Evolutionary conservation across 1,284 basidiomycete genomes (phyloP).

Genomic region (Veloboletus limbatus): DNA sequence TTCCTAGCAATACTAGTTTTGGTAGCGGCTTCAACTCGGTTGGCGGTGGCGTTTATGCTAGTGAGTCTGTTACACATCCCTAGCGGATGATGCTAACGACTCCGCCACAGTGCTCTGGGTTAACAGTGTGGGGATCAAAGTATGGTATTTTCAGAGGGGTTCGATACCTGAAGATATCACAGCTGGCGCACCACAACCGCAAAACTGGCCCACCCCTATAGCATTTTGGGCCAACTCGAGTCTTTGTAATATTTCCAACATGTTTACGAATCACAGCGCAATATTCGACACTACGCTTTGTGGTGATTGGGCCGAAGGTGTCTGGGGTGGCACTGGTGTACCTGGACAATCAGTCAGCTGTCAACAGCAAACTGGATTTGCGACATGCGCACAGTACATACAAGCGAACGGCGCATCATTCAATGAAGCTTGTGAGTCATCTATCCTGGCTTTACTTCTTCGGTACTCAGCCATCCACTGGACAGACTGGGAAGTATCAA

Average conservation of each 20-base stretch:
- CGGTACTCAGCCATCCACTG: conserved; percentile 7
- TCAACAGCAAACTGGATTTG: conserved; percentile 74
- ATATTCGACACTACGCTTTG: conserved; percentile 85
- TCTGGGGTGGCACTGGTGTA: conserved; percentile 68
- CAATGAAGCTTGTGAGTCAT: conserved; percentile 70
- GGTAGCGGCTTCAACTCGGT: conserved; percentile 67
- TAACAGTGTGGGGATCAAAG: conserved; percentile 72
- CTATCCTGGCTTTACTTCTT: conserved; percentile 1
- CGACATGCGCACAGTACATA: conserved; percentile 77
- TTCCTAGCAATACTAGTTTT: conserved; percentile 51
- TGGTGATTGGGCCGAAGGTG: conserved; percentile 83
- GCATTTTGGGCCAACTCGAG: conserved; percentile 73
- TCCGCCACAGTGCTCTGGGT: conserved; percentile 26
- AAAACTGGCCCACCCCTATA: conserved; percentile 70
- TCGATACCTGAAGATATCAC: conserved; percentile 74
- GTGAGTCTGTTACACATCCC: conserved; percentile 41
- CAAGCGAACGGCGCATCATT: conserved; percentile 68
- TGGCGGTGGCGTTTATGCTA: conserved; percentile 80
- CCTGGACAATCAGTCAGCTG: conserved; percentile 83
- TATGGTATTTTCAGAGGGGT: conserved; percentile 77
- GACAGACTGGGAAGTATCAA: conserved; percentile 71
- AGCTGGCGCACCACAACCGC: conserved; percentile 63
- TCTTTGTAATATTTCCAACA: conserved; percentile 68
- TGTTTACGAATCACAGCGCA: conserved; percentile 71
- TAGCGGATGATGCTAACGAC: conserved; percentile 4